Evolutionary conservation across 2,329 filamentous ascomycete genomes (phyloP).

Genomic region (Arthrobotrys musiformis): DNA sequence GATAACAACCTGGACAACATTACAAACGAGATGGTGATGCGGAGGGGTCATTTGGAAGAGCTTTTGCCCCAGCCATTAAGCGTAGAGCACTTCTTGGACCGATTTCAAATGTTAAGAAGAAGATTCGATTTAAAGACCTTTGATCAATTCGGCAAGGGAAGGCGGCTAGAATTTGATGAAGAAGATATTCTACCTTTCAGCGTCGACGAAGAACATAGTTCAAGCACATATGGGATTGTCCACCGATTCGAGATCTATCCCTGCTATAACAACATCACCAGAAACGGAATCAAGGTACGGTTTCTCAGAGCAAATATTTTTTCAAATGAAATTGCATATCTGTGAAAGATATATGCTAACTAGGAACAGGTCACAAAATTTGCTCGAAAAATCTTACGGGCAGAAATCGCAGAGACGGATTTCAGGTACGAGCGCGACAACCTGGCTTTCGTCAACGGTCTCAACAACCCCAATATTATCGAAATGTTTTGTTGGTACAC

Average conservation of each 20-base stretch:
- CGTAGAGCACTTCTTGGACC: constrained; percentile 35
- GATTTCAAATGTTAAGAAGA: constrained; percentile 38
- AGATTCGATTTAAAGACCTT: constrained; percentile 38
- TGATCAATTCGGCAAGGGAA: constrained; percentile 31
- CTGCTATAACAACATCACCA: constrained; percentile 40
- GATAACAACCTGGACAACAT: constrained; percentile 39
- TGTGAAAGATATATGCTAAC: not conserved
- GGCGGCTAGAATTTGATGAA: constrained; percentile 39
- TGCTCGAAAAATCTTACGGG: constrained; percentile 30
- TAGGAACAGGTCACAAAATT: constrained; percentile 32
- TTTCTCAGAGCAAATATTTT: not conserved
- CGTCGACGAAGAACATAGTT: constrained; percentile 30
- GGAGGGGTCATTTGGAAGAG: not conserved
- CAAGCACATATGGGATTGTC: constrained; percentile 38
- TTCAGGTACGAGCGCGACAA: constrained; percentile 41
- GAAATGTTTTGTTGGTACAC: constrained; percentile 50
- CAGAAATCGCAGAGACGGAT: constrained; percentile 40
- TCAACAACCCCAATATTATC: constrained; percentile 38
- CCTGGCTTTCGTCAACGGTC: constrained; percentile 35
- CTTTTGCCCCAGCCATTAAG: constrained; percentile 26
- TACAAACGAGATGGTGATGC: constrained; percentile 30
- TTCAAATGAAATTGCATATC: not conserved
- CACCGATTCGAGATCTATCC: constrained; percentile 31
- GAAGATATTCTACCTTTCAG: constrained; percentile 36
- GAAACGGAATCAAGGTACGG: constrained; percentile 30